Percentiles rank a stretch among this genome's conserved stretches.
These are phyloP conservation scores for Camillea tinctor DNA, from an alignment of 2,329 filamentous ascomycete species.

Conservation along the genomic window DNA sequence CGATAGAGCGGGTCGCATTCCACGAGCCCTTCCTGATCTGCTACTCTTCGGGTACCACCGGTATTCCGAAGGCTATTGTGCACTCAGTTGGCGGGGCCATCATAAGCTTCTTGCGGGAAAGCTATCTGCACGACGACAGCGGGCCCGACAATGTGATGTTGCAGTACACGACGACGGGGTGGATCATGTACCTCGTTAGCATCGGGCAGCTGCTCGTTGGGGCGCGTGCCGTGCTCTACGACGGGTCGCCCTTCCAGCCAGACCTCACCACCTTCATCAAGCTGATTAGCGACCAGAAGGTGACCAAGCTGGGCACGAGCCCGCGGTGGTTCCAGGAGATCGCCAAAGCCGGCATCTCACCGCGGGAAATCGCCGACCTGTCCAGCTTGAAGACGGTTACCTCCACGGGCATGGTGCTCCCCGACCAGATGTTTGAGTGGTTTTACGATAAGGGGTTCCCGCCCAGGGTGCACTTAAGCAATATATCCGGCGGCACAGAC, in stretches of 20 bases:
- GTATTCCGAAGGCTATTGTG: slow-evolving; percentile 81
- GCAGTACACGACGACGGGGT: slow-evolving; percentile 69
- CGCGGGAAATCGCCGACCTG: slow-evolving; percentile 62
- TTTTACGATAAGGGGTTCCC: slow-evolving; percentile 72
- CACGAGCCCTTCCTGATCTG: slow-evolving; percentile 75
- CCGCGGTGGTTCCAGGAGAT: slow-evolving; percentile 76
- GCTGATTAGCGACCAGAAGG: slow-evolving; percentile 60
- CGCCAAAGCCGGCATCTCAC: slow-evolving; percentile 60
- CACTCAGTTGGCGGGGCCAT: slow-evolving; percentile 69
- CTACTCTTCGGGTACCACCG: slow-evolving; percentile 80
- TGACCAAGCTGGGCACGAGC: slow-evolving; percentile 73
- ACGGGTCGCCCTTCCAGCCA: slow-evolving; percentile 77
- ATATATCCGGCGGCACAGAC: slow-evolving; percentile 78
- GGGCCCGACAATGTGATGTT: slow-evolving; percentile 42
- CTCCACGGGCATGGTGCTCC: slow-evolving; percentile 79
- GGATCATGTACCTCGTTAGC: slow-evolving; percentile 81
- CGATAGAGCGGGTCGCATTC: slow-evolving; percentile 64
- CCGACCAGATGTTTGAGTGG: slow-evolving; percentile 77
- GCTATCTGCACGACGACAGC: slow-evolving; percentile 46
- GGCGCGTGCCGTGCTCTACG: slow-evolving; percentile 68
- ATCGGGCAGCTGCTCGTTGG: slow-evolving; percentile 61
- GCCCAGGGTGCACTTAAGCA: slow-evolving; percentile 61
- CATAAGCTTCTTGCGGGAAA: slow-evolving; percentile 59
- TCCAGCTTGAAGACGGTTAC: slow-evolving; percentile 60
- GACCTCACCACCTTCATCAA: slow-evolving; percentile 62